Conservation (phyloP, 176 grass and related monocot genomes). For the Carex scoparia region DNA sequence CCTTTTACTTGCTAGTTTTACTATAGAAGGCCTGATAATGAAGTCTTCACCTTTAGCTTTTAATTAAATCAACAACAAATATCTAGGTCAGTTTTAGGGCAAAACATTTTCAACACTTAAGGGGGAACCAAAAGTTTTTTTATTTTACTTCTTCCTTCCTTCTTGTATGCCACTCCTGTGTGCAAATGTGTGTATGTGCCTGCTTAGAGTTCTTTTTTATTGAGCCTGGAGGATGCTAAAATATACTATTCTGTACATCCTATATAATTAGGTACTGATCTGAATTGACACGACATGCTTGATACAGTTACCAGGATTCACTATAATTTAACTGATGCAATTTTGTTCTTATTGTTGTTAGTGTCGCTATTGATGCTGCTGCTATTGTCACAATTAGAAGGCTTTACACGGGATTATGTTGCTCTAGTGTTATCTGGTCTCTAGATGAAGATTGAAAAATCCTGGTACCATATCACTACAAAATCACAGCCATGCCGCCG, state of each 20-base stretch:
- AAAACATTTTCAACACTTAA: background rate
- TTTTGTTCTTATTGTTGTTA: background rate
- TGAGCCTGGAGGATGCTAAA: background rate
- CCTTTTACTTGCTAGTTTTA: background rate
- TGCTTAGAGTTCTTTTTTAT: background rate
- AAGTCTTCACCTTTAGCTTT: background rate
- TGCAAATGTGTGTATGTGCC: background rate
- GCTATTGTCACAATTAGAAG: background rate
- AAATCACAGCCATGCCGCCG: conserved; percentile 38
- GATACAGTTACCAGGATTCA: background rate
- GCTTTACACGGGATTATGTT: background rate
- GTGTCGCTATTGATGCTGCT: background rate
- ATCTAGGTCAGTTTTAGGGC: background rate
- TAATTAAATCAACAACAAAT: background rate
- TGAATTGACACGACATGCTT: background rate
- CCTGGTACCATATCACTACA: conserved; percentile 16
- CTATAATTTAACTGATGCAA: background rate
- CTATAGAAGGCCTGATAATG: background rate
- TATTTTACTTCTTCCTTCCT: background rate
- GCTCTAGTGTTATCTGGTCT: conserved; percentile 17
- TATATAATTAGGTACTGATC: background rate
- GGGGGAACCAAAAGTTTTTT: background rate
- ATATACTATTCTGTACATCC: background rate
- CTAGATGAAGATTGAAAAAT: conserved; percentile 46
- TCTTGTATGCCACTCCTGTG: background rate